Evolutionary conservation across 257 asterid genomes (phyloP).

Genomic region (Solanum pinnatisectum): DNA sequence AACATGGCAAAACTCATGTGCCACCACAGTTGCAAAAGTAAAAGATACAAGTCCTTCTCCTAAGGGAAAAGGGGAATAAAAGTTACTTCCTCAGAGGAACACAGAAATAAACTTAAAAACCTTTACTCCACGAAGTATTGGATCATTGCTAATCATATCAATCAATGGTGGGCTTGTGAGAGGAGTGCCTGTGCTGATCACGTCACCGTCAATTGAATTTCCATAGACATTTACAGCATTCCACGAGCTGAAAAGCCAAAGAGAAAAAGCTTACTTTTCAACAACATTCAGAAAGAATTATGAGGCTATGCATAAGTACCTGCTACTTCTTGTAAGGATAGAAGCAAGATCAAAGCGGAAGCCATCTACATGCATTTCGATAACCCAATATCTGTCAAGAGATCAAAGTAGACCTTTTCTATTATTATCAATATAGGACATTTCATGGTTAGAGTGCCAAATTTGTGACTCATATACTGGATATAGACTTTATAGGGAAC

Average conservation of each 20-base stretch:
- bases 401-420: slow-evolving; percentile 9
- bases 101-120: slow-evolving; percentile 18
- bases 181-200: slow-evolving; percentile 78
- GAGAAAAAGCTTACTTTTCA: not conserved
- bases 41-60: not conserved
- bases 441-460: not conserved
- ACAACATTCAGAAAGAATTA: not conserved
- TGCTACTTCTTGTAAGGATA: slow-evolving; percentile 92
- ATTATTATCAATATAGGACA: not conserved
- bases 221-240: slow-evolving; percentile 81
- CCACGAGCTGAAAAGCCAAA: slow-evolving; percentile 53
- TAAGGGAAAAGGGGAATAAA: not conserved
- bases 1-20: not conserved
- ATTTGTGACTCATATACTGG: not conserved
- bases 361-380: slow-evolving; percentile 95
- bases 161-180: slow-evolving; percentile 76
- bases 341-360: slow-evolving; percentile 99
- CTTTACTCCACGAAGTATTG: slow-evolving; percentile 82
- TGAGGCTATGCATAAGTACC: slow-evolving; percentile 31
- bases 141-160: slow-evolving; percentile 95
- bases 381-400: slow-evolving; percentile 85
- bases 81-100: not conserved
- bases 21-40: not conserved
- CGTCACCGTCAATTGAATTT: slow-evolving; percentile 51
- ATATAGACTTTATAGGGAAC: not conserved